These are phyloP conservation scores for Didymella lethalis DNA, from an alignment of 2,329 filamentous ascomycete genomes.

Conservation along the genomic window DNA sequence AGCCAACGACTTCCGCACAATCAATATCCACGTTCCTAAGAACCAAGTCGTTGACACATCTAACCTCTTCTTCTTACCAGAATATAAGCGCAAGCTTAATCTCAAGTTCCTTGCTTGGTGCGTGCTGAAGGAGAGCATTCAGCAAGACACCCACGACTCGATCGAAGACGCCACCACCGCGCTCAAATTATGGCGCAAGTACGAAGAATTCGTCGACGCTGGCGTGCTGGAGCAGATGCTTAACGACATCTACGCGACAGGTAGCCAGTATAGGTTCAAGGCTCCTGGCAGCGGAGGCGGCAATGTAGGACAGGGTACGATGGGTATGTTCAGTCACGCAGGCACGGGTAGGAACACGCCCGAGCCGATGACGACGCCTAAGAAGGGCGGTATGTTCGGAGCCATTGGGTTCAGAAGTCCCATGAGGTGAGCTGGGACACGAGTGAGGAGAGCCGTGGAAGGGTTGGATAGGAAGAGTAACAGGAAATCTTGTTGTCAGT, in stretches of 20 bases:
- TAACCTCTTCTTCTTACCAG: conserved; percentile 84
- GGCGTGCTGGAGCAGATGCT: conserved; percentile 84
- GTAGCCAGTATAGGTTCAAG: conserved; percentile 61
- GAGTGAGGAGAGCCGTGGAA: neutral
- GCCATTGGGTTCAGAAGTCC: conserved; percentile 49
- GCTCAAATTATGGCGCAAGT: conserved; percentile 87
- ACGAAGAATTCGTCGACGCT: conserved; percentile 85
- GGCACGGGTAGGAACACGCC: conserved; percentile 61
- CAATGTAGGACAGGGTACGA: conserved; percentile 15
- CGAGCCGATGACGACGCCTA: conserved; percentile 63
- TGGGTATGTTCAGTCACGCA: conserved; percentile 13
- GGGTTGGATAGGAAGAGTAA: conserved; percentile 8
- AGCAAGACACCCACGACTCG: conserved; percentile 89
- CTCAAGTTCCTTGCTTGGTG: conserved; percentile 88
- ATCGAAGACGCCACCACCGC: conserved; percentile 95
- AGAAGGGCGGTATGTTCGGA: conserved; percentile 51
- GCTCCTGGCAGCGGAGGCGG: conserved; percentile 41
- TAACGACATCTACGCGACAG: conserved; percentile 79
- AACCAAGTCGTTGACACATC: conserved; percentile 93
- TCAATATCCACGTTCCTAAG: conserved; percentile 95
- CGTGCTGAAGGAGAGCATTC: conserved; percentile 91
- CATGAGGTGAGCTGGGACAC: conserved; percentile 27
- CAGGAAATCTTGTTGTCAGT: neutral
- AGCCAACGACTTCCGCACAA: conserved; percentile 94
- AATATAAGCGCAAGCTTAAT: conserved; percentile 83